These are phyloP conservation scores for Fusarium sp. DNA, from an alignment of 2,329 filamentous ascomycete genomes.

Conservation along the genomic window DNA sequence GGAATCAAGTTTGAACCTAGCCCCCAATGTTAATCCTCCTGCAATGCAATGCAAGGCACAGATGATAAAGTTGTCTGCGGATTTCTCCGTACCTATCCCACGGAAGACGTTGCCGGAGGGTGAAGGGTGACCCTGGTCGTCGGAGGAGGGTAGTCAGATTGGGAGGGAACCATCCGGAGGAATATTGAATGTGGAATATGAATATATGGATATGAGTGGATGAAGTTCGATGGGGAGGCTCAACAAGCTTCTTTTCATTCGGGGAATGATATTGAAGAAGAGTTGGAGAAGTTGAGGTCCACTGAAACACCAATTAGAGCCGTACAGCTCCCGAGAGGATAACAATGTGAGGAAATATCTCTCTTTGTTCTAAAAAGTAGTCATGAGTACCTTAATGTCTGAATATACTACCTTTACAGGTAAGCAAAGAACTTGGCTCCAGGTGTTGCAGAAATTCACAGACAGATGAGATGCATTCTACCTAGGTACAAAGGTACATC, in stretches of 20 bases:
- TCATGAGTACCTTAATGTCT: neutral
- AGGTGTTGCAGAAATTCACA: neutral
- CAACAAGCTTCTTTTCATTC: constrained; percentile 25
- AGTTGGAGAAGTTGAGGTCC: constrained; percentile 13
- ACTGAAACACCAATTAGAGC: constrained; percentile 8
- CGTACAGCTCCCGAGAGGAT: constrained; percentile 4
- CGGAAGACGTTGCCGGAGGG: constrained; percentile 16
- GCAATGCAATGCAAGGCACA: constrained; percentile 13
- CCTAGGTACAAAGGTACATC: neutral
- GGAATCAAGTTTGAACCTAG: neutral
- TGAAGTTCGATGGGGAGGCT: constrained; percentile 1
- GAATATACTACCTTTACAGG: neutral
- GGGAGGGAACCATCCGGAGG: constrained; percentile 19
- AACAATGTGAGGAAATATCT: neutral
- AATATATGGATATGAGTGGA: constrained; percentile 2
- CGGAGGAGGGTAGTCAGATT: constrained; percentile 8
- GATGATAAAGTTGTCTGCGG: neutral
- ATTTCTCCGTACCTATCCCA: constrained; percentile 19
- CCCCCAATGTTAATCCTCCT: neutral
- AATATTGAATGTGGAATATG: constrained; percentile 13
- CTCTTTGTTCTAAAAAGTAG: neutral
- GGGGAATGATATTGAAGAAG: constrained; percentile 1
- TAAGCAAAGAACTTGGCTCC: neutral
- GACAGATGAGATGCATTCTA: neutral
- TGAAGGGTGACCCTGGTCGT: constrained; percentile 9